phyloP scores from a whole-genome alignment of 2,329 filamentous ascomycete species.

The Venturia pyrina region DNA sequence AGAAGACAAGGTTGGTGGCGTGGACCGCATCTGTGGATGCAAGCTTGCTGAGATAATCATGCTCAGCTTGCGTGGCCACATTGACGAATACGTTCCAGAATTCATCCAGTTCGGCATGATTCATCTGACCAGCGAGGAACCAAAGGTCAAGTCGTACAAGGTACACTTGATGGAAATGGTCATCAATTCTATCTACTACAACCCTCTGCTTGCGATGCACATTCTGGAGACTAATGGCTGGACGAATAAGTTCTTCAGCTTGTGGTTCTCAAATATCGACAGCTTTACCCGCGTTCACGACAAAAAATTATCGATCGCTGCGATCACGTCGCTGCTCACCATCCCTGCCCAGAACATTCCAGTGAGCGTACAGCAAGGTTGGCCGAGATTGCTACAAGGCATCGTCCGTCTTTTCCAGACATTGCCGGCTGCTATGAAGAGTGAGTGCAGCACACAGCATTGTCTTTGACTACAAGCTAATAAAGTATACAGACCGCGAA shows the following conservation, averaged over 20 bases:
- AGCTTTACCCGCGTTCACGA: slow-evolving; percentile 90
- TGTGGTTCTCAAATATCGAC: slow-evolving; percentile 96
- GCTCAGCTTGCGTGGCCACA: slow-evolving; percentile 80
- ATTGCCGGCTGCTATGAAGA: slow-evolving; percentile 76
- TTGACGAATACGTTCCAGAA: slow-evolving; percentile 78
- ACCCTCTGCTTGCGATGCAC: slow-evolving; percentile 72
- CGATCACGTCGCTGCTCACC: slow-evolving; percentile 76
- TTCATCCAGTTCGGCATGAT: slow-evolving; percentile 87
- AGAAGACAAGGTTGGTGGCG: slow-evolving; percentile 82
- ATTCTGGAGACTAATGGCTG: slow-evolving; percentile 84
- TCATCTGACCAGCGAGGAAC: slow-evolving; percentile 62
- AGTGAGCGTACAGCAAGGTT: slow-evolving; percentile 85
- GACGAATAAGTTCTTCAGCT: slow-evolving; percentile 98
- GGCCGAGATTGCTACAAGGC: slow-evolving; percentile 82
- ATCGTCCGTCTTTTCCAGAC: slow-evolving; percentile 88
- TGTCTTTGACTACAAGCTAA: slow-evolving; percentile 16
- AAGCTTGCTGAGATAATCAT: slow-evolving; percentile 96
- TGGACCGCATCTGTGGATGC: slow-evolving; percentile 94
- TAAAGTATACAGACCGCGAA: slow-evolving; percentile 56
- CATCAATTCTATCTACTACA: slow-evolving; percentile 97
- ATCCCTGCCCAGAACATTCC: slow-evolving; percentile 75
- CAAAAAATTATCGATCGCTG: slow-evolving; percentile 95
- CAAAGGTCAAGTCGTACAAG: slow-evolving; percentile 85
- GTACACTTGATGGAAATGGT: slow-evolving; percentile 98
- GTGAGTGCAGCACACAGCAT: slow-evolving; percentile 37